Evolutionary conservation across 345 rosid species (phyloP).

Genomic region (Lenwebbia sp.): DNA sequence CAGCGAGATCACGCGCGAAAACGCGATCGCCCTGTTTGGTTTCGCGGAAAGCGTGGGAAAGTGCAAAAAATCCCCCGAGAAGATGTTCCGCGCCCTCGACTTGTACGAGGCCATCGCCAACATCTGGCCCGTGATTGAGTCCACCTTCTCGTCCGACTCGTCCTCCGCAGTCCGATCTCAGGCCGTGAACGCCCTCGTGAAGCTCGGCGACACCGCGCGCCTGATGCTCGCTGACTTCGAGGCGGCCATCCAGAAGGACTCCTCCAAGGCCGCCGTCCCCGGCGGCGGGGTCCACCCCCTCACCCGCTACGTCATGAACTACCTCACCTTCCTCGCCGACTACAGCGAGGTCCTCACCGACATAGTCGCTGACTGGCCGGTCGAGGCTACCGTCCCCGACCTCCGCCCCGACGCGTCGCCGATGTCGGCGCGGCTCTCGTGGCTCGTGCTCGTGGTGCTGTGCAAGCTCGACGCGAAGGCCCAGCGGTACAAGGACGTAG

Average conservation of each 20-base stretch:
- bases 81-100: slow-evolving; percentile 57
- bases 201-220: slow-evolving; percentile 35
- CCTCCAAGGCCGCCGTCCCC: slow-evolving; percentile 30
- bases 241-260: slow-evolving; percentile 40
- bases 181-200: slow-evolving; percentile 30
- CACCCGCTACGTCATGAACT: slow-evolving; percentile 75
- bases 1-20: slow-evolving; percentile 37
- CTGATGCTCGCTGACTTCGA: slow-evolving; percentile 52
- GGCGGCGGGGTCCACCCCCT: slow-evolving; percentile 83
- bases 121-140: slow-evolving; percentile 37
- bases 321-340: slow-evolving; percentile 54
- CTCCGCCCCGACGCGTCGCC: slow-evolving; percentile 27
- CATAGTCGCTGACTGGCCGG: slow-evolving; percentile 50
- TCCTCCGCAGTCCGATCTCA: slow-evolving; percentile 26
- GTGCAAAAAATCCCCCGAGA: slow-evolving; percentile 60
- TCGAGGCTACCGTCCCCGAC: slow-evolving; percentile 10
- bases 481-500: slow-evolving; percentile 39
- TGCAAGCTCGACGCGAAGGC: slow-evolving; percentile 76
- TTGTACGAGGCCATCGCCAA: slow-evolving; percentile 43
- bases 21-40: slow-evolving; percentile 43
- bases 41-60: slow-evolving; percentile 57
- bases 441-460: slow-evolving; percentile 56
- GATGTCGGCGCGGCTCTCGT: slow-evolving; percentile 34
- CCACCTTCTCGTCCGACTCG: slow-evolving; percentile 36
- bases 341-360: slow-evolving; percentile 38